These are phyloP conservation scores for Penicillium hesseltinei DNA, from an alignment of 2,329 filamentous ascomycete species.

Conservation along the genomic window DNA sequence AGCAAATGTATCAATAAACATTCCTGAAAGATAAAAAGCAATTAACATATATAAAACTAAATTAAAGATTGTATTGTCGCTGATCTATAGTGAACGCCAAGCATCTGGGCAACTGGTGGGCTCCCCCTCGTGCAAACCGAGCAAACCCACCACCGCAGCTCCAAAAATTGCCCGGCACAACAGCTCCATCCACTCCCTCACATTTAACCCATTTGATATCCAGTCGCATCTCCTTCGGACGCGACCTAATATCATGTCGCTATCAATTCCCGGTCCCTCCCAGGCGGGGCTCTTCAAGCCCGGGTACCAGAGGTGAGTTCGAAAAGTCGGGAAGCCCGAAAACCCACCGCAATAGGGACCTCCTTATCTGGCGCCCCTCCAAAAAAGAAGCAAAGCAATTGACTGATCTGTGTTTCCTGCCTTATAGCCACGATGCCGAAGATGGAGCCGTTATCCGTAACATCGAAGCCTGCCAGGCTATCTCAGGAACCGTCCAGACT, in stretches of 20 bases:
- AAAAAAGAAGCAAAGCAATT: conserved; percentile 11
- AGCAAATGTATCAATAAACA: neutral
- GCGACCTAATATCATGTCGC: conserved; percentile 63
- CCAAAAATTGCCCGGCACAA: conserved; percentile 40
- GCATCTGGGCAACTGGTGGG: conserved; percentile 28
- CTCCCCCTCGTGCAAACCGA: conserved; percentile 39
- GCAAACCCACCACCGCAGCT: conserved; percentile 37
- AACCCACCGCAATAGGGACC: conserved; percentile 15
- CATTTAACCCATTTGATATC: conserved; percentile 15
- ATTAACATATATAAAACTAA: neutral
- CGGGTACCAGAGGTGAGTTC: conserved; percentile 85
- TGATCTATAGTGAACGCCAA: neutral
- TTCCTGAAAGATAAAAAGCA: neutral
- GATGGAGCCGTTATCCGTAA: conserved; percentile 98
- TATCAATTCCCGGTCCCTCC: conserved; percentile 91
- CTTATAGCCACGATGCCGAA: conserved; percentile 86
- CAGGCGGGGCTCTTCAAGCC: conserved; percentile 93
- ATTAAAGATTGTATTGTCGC: neutral
- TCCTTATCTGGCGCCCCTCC: conserved; percentile 25
- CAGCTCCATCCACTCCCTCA: conserved; percentile 24
- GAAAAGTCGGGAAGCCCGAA: conserved; percentile 3
- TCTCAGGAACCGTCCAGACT: conserved; percentile 93
- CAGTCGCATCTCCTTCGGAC: conserved; percentile 25
- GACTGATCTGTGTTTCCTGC: conserved; percentile 20
- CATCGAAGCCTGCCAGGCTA: conserved; percentile 96